Evolutionary conservation across 495 filamentous ascomycete genomes (phyloP), one percentile per base, ranked within the genome.

Genomic region (Lepraria neglecta): DNA sequence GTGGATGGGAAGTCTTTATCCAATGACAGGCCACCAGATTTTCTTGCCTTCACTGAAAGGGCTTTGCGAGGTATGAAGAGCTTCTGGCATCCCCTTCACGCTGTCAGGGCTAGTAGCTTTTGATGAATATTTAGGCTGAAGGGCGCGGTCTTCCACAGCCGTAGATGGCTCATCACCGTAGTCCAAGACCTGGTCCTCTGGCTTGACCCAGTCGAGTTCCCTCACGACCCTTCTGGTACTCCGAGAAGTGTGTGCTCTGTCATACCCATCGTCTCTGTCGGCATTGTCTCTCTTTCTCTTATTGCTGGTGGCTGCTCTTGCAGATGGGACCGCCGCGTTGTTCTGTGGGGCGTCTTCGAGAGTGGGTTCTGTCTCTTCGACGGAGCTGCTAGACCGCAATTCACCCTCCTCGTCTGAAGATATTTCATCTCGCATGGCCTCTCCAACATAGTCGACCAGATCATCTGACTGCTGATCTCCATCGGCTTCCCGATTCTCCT

Each of bases 401-500:
- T 56, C 62, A 15, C 17, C 30, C 11, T 56, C 21, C 17, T 48
- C 30, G 44, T 40, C 45, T 0, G 43, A 28, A 27, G 44, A 56
- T n/a, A 6, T 9, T 10, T 19, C 28, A 51, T 30, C 47, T 45
- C 14, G 6, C 14, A 15, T 11, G 33, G 0, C 4, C n/a, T 47
- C 40, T 24, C 54, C 48, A 17, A 17, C n/a, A 43, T 24, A 30
- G 30, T 35, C 33, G 44, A 24, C 21, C 17, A 30, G 30, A 33
- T 7, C 3, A 43, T 31, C 31, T 30, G 51, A 28, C 42, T 38
- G 28, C 7, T 56, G 42, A 7, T 55, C 27, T 33, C 40, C 48
- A 40, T 62, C 59, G 27, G 61, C 59, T 61, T 59, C 58, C 15
- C 50, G 14, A 33, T 69, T 69, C 19, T 80, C 80, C 51, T 65